Base-by-base conservation (phyloP, 257 asterid species). In the Jacaranda copaia region DNA sequence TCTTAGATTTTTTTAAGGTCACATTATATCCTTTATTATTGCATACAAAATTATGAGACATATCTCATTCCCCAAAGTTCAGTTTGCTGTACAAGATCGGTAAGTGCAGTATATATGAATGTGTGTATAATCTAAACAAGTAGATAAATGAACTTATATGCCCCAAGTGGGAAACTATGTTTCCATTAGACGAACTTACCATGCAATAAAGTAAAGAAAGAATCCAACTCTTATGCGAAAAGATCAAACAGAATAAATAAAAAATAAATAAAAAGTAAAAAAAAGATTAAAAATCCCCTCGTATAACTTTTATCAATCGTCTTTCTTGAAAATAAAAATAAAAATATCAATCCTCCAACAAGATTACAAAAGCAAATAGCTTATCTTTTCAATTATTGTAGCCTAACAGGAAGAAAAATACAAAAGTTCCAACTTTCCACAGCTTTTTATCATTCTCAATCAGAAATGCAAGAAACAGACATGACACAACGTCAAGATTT, bases 401-500 rank as follows among this genome's bases (percentile, higher is more conserved):
- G 32, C 64, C 48, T 60, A 55, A 77, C 63, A 69, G 5, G 65
- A 60, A 63, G 67, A 36, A 46, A 55, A 63, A 25, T 63, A 13
- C 48, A 19, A 40, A 42, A 36, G 10, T 72, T 61, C 58, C 58
- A 57, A 58, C 39, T 64, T 51, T 9, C 32, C 15, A 55, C 72
- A 62, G 25, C 52, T 43, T 40, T 53, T 62, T 40, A 59, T 68
- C 39, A 42, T 40, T 19, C 74, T 45, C 38, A 67, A 57, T 35
- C 43, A 53, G 66, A 70, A 39, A 9, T 53, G 56, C 39, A 71
- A 51, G 43, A 52, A 55, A 43, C 35, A 73, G 62, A 42, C 56
- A 68, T 3, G 9, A 67, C 43, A 43, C 35, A 58, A 57, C 35
- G 45, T 49, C 76, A 70, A 78, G 70, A 75, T 69, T 75, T 59